Conservation (phyloP, 2,329 filamentous ascomycete species). For the Fusarium vanettenii region DNA sequence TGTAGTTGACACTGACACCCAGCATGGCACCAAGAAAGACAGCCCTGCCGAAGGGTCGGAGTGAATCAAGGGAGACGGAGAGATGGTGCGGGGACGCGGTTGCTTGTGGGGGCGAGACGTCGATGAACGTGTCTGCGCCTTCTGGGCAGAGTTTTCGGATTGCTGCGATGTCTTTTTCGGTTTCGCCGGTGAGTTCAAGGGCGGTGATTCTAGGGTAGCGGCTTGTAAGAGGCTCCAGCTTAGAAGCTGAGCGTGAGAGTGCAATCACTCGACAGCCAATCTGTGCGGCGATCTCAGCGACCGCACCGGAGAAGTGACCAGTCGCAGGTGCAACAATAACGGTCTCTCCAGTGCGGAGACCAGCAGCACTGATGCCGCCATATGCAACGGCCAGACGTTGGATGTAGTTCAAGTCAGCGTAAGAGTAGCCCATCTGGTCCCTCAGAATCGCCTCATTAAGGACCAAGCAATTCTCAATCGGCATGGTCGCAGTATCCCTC, state of each 20-base stretch:
- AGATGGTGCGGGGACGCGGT: constrained; percentile 20
- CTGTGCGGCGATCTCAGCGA: constrained; percentile 25
- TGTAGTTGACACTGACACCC: constrained; percentile 24
- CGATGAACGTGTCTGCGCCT: constrained; percentile 28
- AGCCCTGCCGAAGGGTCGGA: background rate
- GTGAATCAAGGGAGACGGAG: background rate
- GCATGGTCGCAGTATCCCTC: constrained; percentile 13
- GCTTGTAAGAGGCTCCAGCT: constrained; percentile 16
- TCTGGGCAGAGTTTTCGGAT: background rate
- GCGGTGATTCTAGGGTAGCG: background rate
- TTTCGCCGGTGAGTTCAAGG: constrained; percentile 22
- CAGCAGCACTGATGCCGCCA: constrained; percentile 13
- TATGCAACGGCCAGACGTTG: constrained; percentile 29
- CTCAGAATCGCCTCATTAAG: constrained; percentile 14
- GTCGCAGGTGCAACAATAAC: constrained; percentile 30
- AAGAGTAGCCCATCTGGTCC: constrained; percentile 26
- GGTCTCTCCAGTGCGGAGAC: constrained; percentile 15
- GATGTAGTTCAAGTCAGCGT: constrained; percentile 26
- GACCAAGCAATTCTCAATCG: constrained; percentile 15
- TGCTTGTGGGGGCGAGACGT: constrained; percentile 25
- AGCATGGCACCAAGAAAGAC: constrained; percentile 27
- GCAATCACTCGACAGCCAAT: constrained; percentile 35
- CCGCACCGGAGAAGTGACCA: constrained; percentile 31
- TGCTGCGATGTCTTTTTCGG: background rate
- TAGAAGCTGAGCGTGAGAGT: constrained; percentile 9